Conservation (phyloP, 768 basidiomycete genomes). For the Mycena kentingensis region DNA sequence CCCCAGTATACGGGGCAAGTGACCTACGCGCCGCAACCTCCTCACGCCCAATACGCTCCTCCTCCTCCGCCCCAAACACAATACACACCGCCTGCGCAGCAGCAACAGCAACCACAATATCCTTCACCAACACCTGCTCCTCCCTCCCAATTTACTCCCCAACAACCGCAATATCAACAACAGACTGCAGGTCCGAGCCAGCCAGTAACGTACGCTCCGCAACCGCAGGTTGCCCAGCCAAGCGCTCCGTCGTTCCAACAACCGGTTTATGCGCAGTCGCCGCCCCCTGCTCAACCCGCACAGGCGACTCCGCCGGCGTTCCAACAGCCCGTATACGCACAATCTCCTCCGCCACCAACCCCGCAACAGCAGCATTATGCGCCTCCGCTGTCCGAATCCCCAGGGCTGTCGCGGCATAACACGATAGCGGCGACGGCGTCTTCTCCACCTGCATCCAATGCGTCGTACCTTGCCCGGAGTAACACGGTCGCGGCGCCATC, state of each 20-base stretch:
- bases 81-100: constrained; percentile 7
- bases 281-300: constrained; percentile 27
- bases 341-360: constrained; percentile 26
- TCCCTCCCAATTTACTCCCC: constrained; percentile 20
- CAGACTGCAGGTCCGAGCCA: constrained; percentile 23
- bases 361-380: constrained; percentile 26
- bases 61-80: constrained; percentile 25
- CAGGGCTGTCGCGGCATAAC: constrained; percentile 25
- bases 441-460: constrained; percentile 14
- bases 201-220: constrained; percentile 29
- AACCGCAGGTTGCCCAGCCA: constrained; percentile 22
- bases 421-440: constrained; percentile 28
- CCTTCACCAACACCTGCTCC: constrained; percentile 20
- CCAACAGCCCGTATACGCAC: constrained; percentile 23
- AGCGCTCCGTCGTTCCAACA: constrained; percentile 26
- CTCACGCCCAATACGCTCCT: constrained; percentile 26
- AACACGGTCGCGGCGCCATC: constrained; percentile 18
- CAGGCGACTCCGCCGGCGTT: constrained; percentile 24
- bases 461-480: constrained; percentile 16
- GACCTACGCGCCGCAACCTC: constrained; percentile 27
- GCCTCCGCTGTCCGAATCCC: constrained; percentile 15
- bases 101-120: constrained; percentile 13
- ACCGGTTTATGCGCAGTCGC: constrained; percentile 27
- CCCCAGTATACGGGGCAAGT: constrained; percentile 27
- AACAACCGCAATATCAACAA: constrained; percentile 30